Evolutionary conservation across 108 stramenopile genomes (phyloP).

Genomic region (Conticribra guillardii): DNA sequence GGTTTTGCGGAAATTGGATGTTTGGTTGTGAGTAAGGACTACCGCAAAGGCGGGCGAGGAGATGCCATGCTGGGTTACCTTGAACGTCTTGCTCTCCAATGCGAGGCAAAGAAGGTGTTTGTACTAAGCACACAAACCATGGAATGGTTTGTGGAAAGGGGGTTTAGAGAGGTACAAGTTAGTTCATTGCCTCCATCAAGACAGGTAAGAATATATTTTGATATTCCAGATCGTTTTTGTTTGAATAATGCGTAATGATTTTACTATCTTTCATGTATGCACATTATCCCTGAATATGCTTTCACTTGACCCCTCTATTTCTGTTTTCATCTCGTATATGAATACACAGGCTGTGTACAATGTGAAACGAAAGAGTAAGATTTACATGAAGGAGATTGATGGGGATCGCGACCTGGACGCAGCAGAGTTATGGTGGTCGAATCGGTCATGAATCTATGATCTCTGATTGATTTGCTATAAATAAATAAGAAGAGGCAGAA

Average conservation of each 20-base stretch:
- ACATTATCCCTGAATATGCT: not conserved
- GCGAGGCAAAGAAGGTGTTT: constrained; percentile 79
- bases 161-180: constrained; percentile 79
- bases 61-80: constrained; percentile 96
- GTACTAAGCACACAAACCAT: constrained; percentile 95
- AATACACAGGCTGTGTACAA: constrained; percentile 84
- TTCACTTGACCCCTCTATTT: not conserved
- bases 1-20: constrained; percentile 94
- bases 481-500: too few relatives aligned
- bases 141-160: constrained; percentile 97
- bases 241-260: too few relatives aligned
- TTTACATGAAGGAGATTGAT: constrained; percentile 89
- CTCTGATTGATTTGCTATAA: too few relatives aligned
- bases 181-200: not conserved
- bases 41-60: constrained; percentile 88
- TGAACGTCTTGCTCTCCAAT: constrained; percentile 84
- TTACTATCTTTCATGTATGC: not conserved
- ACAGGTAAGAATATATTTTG: constrained; percentile 33
- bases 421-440: constrained; percentile 86
- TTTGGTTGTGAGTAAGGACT: constrained; percentile 87
- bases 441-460: too few relatives aligned
- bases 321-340: constrained; percentile 55
- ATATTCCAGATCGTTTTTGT: too few relatives aligned
- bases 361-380: constrained; percentile 70
- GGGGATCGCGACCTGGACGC: constrained; percentile 83